Base-by-base conservation (phyloP, 139 green algal species). In the Volvox reticuliferus region DNA sequence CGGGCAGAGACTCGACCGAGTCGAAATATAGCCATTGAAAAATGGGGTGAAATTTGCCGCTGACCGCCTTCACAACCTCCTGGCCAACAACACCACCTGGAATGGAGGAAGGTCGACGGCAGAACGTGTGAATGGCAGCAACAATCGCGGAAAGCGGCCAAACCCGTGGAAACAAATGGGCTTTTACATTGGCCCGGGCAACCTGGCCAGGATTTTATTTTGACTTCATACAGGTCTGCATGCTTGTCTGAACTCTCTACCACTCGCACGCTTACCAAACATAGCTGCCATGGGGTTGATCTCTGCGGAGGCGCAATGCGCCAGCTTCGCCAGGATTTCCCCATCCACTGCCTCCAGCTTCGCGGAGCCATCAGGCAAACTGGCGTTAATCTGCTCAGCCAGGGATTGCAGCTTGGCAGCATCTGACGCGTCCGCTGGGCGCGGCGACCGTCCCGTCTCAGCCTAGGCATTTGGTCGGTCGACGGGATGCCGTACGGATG, bases 11-110 rank as follows among this genome's bases (percentile, higher is more conserved):
- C 95, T 99, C 97, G 21, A 96, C 86, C 33, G 86, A 93, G 93
- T 99, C 97, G 93, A 99, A 99, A 95, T 98, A 98, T 78, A 99
- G 95, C 94, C 95, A 99, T 92, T 99, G 98, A 94, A 95, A 94
- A 18, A 99, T 85, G 21, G 98, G 98, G 91, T 98, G 96, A 93
- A 99, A 99, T 95, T 99, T 99, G 82, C 97, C 97, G 61, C 92
- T 96, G 62, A 97, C 96, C 22, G 98, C 98, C 94, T 99, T 99
- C 73, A 99, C 96, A 67, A 98, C 96, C 94, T 99, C 98, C 95
- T 99, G 98, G 5, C 98, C 98, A 62, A 99, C 97, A 62, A 99
- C 94, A 71, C 98, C 98, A 77, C 87, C 87, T 90, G 71, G 17
- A 50, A 30, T 16, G 1, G 44, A 85, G 32, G 9, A 55, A 55